Evolutionary conservation across 495 filamentous ascomycete genomes (phyloP).

Genomic region (Hypoxylon rickii): DNA sequence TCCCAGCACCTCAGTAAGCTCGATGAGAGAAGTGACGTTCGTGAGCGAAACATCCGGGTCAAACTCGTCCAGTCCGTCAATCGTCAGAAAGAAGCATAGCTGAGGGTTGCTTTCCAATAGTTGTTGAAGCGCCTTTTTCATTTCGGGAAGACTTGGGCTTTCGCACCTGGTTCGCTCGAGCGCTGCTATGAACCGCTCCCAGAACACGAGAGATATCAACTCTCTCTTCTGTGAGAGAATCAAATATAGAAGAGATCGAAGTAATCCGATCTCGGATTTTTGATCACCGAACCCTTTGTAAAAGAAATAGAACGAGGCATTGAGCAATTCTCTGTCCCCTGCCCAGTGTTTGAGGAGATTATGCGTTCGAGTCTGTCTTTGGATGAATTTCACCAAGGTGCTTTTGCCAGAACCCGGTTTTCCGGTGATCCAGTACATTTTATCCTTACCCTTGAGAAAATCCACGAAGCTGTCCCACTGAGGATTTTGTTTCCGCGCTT

Average conservation of each 20-base stretch:
- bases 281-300: slow-evolving; percentile 34
- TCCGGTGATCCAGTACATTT: slow-evolving; percentile 39
- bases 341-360: slow-evolving; percentile 31
- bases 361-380: slow-evolving; percentile 25
- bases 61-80: slow-evolving; percentile 18
- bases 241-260: slow-evolving; percentile 35
- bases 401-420: slow-evolving; percentile 48
- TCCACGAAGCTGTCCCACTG: slow-evolving; percentile 11
- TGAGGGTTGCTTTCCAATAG: background rate
- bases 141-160: background rate
- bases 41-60: background rate
- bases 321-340: background rate
- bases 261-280: slow-evolving; percentile 35
- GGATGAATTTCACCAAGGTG: slow-evolving; percentile 46
- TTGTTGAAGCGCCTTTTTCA: background rate
- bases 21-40: background rate
- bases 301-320: slow-evolving; percentile 38
- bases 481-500: background rate
- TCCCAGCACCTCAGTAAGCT: background rate
- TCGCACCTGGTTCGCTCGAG: background rate
- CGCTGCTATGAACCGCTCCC: background rate
- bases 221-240: slow-evolving; percentile 3
- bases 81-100: slow-evolving; percentile 4
- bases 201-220: background rate
- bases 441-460: slow-evolving; percentile 1